A percentile compares a stretch with the other conserved stretches of the same genome.
These are phyloP conservation scores for Acanthamoeba lenticulata DNA, from an alignment of 208 protist species.

Conservation along the genomic window DNA sequence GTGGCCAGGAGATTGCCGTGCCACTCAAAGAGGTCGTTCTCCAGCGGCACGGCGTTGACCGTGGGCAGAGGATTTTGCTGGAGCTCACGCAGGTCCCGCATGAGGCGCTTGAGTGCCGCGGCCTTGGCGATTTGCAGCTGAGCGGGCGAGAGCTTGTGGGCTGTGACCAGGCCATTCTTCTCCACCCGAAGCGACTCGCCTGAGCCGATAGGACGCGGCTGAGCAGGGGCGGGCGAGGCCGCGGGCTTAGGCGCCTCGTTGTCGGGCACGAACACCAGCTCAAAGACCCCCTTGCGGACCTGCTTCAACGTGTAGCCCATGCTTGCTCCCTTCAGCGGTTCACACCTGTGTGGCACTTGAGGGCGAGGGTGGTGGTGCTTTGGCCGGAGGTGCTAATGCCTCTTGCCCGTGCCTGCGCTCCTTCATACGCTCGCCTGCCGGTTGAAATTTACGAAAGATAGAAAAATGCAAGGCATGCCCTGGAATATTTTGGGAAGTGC, in stretches of 20 bases:
- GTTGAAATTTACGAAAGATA: not conserved
- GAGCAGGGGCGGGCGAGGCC: not conserved
- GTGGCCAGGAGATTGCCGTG: slow-evolving; percentile 40
- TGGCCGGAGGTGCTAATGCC: not conserved
- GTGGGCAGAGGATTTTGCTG: not conserved
- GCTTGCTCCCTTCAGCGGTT: no score
- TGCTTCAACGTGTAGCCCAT: no score
- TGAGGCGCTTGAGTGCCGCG: not conserved
- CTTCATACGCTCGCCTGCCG: not conserved
- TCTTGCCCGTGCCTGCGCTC: no score
- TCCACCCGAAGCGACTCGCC: not conserved
- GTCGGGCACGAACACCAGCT: not conserved
- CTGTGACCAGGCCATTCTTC: not conserved
- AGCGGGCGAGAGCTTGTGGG: not conserved
- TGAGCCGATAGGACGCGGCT: not conserved
- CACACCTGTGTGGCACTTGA: no score
- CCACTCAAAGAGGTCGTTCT: slow-evolving; percentile 13
- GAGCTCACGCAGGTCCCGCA: not conserved
- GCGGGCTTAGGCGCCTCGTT: no score
- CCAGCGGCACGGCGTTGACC: not conserved
- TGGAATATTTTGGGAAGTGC: not conserved
- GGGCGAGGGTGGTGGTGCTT: no score
- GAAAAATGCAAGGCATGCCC: slow-evolving; percentile 11
- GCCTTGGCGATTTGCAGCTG: not conserved
- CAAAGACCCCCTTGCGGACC: not conserved